Evolutionary conservation across 768 basidiomycete species (phyloP).

Genomic region (Boletales sp.): DNA sequence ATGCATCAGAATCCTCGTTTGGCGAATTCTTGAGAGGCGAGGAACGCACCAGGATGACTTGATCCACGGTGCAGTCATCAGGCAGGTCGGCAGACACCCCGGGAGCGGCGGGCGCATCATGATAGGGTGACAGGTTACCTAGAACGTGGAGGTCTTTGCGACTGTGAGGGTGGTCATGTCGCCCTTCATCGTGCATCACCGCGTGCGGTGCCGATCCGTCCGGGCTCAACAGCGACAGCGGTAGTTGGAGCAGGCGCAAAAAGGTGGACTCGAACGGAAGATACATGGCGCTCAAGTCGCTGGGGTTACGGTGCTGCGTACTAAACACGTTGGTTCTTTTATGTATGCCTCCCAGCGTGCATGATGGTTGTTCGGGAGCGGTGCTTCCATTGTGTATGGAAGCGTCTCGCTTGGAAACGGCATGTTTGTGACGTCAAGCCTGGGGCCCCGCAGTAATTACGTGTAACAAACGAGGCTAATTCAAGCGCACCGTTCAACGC

Average conservation of each 20-base stretch:
- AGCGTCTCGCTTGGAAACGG: too few species aligned
- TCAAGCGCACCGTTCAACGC: too few species aligned
- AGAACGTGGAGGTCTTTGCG: constrained; percentile 14
- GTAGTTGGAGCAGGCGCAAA: constrained; percentile 13
- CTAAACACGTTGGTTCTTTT: background rate
- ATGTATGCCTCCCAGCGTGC: background rate
- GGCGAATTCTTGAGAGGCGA: too few species aligned
- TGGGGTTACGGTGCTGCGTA: background rate
- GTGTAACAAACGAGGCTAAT: too few species aligned
- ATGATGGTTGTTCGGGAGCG: too few species aligned
- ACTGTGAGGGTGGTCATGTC: background rate
- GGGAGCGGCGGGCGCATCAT: constrained; percentile 24
- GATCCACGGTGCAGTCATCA: constrained; percentile 39
- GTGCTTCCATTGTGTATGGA: too few species aligned
- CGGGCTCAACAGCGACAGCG: background rate
- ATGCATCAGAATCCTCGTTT: too few species aligned
- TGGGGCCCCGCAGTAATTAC: too few species aligned
- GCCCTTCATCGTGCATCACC: background rate
- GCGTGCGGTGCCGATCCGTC: background rate
- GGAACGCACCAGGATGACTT: constrained; percentile 36
- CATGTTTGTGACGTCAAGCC: too few species aligned
- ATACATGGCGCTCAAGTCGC: constrained; percentile 10
- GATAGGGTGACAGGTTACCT: constrained; percentile 38
- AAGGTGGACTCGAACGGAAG: constrained; percentile 9
- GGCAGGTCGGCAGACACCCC: constrained; percentile 31